Evolutionary conservation across 345 rosid species (phyloP).

Genomic region (Populus deltoides): DNA sequence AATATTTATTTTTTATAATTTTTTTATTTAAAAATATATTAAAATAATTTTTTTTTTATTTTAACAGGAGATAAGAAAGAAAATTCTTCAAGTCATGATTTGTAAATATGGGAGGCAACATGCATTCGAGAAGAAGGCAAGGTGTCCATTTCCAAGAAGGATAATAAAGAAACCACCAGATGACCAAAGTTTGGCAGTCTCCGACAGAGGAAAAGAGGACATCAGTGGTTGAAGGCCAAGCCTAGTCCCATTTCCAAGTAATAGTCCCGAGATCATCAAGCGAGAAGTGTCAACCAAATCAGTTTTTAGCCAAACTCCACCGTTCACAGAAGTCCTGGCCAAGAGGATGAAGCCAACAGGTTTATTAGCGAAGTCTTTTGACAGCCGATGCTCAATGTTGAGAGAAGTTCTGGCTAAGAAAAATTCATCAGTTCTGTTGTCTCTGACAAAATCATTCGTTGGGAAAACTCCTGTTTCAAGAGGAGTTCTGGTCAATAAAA

Average conservation of each 20-base stretch:
- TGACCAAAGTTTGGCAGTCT: conserved; percentile 28
- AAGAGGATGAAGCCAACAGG: not conserved
- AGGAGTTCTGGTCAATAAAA: conserved; percentile 11
- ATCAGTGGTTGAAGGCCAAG: conserved; percentile 21
- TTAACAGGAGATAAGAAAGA: conserved; percentile 28
- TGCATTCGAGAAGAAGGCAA: conserved; percentile 44
- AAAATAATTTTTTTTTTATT: too few species aligned
- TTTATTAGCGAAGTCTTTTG: conserved; percentile 11
- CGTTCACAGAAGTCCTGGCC: not conserved
- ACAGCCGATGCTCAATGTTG: not conserved
- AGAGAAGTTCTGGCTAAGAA: not conserved
- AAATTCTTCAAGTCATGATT: conserved; percentile 70
- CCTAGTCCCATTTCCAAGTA: conserved; percentile 19
- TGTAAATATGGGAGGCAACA: conserved; percentile 72
- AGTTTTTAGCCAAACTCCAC: not conserved
- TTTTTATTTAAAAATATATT: too few species aligned
- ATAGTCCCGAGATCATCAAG: conserved; percentile 28
- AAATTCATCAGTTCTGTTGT: not conserved
- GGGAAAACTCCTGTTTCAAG: conserved; percentile 9
- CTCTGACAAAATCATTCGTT: conserved; percentile 12
- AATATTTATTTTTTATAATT: too few species aligned
- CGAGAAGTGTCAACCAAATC: conserved; percentile 22
- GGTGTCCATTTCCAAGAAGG: conserved; percentile 39
- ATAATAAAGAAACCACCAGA: conserved; percentile 30
- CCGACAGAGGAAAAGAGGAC: conserved; percentile 34